A percentile compares a stretch with the other conserved stretches of the same genome.
These are phyloP conservation scores for Hypomyces rosellus DNA, from an alignment of 2,329 filamentous ascomycete species.

Conservation along the genomic window DNA sequence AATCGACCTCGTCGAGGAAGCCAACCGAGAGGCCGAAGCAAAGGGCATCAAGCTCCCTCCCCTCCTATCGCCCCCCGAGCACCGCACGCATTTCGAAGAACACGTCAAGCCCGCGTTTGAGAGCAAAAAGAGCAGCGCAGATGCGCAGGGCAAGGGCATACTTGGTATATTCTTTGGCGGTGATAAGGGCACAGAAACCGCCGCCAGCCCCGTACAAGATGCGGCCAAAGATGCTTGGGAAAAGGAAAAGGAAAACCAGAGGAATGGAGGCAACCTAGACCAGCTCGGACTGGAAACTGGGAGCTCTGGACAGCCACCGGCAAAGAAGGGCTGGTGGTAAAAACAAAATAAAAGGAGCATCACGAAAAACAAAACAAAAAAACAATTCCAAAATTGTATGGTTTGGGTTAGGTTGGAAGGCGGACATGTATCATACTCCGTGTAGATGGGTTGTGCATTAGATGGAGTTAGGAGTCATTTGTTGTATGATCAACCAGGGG, in stretches of 20 bases:
- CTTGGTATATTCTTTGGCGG: conserved; percentile 29
- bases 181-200: conserved; percentile 17
- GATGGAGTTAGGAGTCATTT: conserved; percentile 35
- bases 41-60: conserved; percentile 43
- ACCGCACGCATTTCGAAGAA: conserved; percentile 31
- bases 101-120: conserved; percentile 27
- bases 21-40: conserved; percentile 41
- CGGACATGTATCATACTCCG: conserved; percentile 33
- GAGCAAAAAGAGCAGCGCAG: conserved; percentile 14
- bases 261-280: conserved; percentile 44
- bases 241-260: conserved; percentile 45
- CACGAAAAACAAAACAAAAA: conserved; percentile 11
- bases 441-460: conserved; percentile 41
- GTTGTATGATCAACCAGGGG: conserved; percentile 27
- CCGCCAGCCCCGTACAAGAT: conserved; percentile 23
- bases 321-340: conserved; percentile 48
- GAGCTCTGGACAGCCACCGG: conserved; percentile 18
- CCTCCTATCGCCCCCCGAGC: conserved; percentile 41
- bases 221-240: conserved; percentile 41
- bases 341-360: conserved; percentile 18
- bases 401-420: conserved; percentile 8
- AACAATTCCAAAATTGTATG: conserved; percentile 1
- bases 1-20: conserved; percentile 50
- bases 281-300: conserved; percentile 37
- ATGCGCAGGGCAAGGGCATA: conserved; percentile 29